Evolutionary conservation across 75 land plant genomes (phyloP), one percentile per base, ranked within the genome.

Genomic region (Sequoia sempervirens): DNA sequence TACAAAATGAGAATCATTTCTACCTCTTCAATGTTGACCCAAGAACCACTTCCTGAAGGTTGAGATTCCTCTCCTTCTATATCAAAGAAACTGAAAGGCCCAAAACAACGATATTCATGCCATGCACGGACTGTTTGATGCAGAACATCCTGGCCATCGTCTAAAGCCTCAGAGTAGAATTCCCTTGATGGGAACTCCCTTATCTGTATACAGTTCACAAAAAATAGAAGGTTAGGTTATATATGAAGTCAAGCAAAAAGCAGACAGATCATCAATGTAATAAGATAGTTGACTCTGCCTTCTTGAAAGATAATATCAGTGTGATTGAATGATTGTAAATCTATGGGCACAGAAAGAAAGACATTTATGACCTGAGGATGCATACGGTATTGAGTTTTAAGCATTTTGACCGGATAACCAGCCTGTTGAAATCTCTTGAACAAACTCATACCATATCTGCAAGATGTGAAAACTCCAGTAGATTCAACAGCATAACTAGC

Each of bases 341-440:
- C 40, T 40, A 73, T 8, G 26, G 15, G 75, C 15, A 30, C 4
- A 26, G 41, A 36, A 83, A 28, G 26, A 79, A n/a, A 26, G 74
- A 64, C 78, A 61, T 13, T 14, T 80, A 73, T 80, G 10, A 95
- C 99, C 92, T 97, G 92, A 79, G 99, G 99, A 88, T 97, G 96
- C 99, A 97, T 97, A 75, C 99, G 92, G 82, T 97, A 97, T 80
- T 97, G 99, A n/a, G 93, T 93, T 82, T 92, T 93, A 45, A 97
- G 90, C 98, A 97, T 93, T 13, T 90, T 89, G 20, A 96, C 98
- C 38, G 96, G 98, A 90, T 93, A 97, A 4, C 99, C 99, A 85
- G 98, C 99, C 58, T 84, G 86, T 84, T 97, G 98, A 83, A 97
- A 92, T 84, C 99, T 94, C 86, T 94, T 92, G 85, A 97, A 97